These are phyloP conservation scores for Backusella tuberculispora DNA, from an alignment of 192 early-diverging fungal genomes.

Conservation along the genomic window DNA sequence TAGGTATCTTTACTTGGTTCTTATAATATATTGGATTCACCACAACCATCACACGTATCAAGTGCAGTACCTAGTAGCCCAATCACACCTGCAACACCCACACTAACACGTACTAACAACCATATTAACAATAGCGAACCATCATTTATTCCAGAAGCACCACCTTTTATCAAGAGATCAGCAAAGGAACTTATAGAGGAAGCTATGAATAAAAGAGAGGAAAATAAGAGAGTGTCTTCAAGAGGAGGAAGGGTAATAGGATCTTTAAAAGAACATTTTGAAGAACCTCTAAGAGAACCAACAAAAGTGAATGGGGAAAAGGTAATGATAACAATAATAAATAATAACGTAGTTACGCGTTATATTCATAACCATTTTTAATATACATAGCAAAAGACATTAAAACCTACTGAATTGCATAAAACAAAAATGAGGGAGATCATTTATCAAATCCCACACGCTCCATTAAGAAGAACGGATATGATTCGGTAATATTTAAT, in stretches of 20 bases:
- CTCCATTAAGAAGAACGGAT: neutral
- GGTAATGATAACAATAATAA: neutral
- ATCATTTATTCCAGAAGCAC: conserved; percentile 11
- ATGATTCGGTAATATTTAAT: neutral
- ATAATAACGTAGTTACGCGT: neutral
- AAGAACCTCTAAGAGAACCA: too few species aligned
- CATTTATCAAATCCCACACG: neutral
- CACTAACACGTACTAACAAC: neutral
- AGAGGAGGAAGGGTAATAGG: too few species aligned
- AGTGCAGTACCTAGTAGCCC: neutral
- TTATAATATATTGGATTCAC: neutral
- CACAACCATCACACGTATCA: neutral
- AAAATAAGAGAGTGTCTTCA: neutral
- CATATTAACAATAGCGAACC: neutral
- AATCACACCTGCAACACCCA: neutral
- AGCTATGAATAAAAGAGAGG: neutral
- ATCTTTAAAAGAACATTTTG: too few species aligned
- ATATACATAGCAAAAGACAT: neutral
- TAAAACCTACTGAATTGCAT: conserved; percentile 3
- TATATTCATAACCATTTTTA: neutral
- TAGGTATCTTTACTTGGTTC: neutral
- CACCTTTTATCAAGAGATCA: neutral
- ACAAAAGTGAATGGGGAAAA: neutral
- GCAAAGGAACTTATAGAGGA: neutral
- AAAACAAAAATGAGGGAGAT: conserved; percentile 7